These are phyloP conservation scores for Singerocomus inundabilis DNA, from an alignment of 1,284 basidiomycete genomes.

Conservation along the genomic window DNA sequence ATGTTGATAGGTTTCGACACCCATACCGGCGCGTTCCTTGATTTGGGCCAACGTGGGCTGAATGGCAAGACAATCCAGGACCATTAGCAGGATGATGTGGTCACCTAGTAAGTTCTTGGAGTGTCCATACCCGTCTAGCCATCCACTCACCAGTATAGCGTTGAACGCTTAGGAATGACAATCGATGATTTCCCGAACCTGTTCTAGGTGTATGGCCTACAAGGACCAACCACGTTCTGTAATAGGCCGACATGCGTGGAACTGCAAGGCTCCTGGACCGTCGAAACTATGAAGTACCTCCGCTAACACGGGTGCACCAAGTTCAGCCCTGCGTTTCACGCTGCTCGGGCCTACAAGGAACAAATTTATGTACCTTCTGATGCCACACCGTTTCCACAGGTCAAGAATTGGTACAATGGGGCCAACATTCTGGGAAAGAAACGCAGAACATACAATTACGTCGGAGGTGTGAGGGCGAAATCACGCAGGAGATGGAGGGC, in stretches of 20 bases:
- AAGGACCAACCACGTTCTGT: constrained; percentile 14
- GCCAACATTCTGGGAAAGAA: constrained; percentile 17
- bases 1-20: constrained; percentile 10
- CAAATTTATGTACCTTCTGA: neutral
- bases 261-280: too few species aligned
- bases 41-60: constrained; percentile 11
- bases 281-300: too few species aligned
- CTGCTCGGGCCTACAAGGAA: constrained; percentile 10
- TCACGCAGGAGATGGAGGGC: constrained; percentile 10
- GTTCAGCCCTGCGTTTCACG: constrained; percentile 11
- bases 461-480: constrained; percentile 14
- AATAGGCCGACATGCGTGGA: constrained; percentile 11
- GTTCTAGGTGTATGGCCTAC: constrained; percentile 18
- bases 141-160: neutral
- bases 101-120: constrained; percentile 17
- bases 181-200: constrained; percentile 25
- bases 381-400: constrained; percentile 10
- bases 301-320: constrained; percentile 17
- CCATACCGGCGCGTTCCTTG: constrained; percentile 6
- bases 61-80: constrained; percentile 18
- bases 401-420: constrained; percentile 3
- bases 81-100: constrained; percentile 14
- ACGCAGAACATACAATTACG: constrained; percentile 14
- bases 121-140: neutral
- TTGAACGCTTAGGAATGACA: constrained; percentile 18